These are phyloP conservation scores for Wickerhamiella azyma DNA, from an alignment of 805 yeast species.

Conservation along the genomic window DNA sequence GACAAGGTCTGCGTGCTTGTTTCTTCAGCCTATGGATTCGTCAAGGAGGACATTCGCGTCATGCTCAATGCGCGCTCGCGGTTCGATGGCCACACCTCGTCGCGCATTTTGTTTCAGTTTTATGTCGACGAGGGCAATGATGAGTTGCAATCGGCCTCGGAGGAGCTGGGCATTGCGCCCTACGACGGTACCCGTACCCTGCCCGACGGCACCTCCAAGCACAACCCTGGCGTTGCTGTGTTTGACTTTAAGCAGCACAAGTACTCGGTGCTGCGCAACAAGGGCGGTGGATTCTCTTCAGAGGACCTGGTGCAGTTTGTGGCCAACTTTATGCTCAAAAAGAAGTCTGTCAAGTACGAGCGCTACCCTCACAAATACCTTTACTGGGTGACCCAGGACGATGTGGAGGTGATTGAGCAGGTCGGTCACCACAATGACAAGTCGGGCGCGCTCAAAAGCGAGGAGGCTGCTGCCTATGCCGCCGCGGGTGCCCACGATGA, in stretches of 20 bases:
- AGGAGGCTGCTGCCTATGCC: conserved; percentile 2
- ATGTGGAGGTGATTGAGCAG: conserved; percentile 12
- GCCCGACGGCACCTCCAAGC: conserved; percentile 1
- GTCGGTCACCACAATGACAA: conserved; percentile 2
- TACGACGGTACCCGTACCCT: conserved; percentile 7
- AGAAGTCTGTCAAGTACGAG: conserved; percentile 6
- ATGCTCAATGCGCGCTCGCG: conserved; percentile 11
- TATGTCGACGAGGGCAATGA: conserved; percentile 10
- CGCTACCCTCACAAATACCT: conserved; percentile 13
- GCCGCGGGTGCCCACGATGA: conserved; percentile 11
- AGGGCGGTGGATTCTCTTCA: conserved; percentile 11
- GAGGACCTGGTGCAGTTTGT: conserved; percentile 9
- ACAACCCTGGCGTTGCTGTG: conserved; percentile 13
- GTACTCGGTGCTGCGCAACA: not conserved
- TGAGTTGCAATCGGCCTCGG: conserved; percentile 11
- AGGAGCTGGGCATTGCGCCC: conserved; percentile 11
- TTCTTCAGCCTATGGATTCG: conserved; percentile 10
- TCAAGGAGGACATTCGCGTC: conserved; percentile 10
- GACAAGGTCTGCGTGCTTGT: conserved; percentile 14
- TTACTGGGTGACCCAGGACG: conserved; percentile 16
- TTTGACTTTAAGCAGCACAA: conserved; percentile 12
- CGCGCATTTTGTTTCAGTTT: conserved; percentile 13
- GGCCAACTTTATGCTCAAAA: conserved; percentile 2
- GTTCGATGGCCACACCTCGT: conserved; percentile 9
- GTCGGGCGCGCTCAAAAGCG: not conserved